phyloP scores from a whole-genome alignment of 768 basidiomycete genomes.

The Panus rudis region DNA sequence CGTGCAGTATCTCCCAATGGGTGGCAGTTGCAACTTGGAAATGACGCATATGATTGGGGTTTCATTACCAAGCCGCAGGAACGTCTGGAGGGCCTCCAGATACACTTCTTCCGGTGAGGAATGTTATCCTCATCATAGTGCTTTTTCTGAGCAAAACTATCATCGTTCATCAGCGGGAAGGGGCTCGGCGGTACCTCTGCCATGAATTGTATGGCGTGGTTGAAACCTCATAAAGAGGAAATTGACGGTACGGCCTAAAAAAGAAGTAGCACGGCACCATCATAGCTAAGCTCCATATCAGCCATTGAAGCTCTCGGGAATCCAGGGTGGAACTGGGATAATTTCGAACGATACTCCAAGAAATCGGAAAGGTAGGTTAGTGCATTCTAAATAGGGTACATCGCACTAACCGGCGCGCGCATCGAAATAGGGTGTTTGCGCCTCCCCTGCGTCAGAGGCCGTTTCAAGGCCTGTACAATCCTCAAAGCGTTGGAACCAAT shows the following conservation, averaged over 20 bases:
- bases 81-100: background rate
- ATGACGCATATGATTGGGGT: constrained; percentile 13
- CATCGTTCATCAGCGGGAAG: constrained; percentile 5
- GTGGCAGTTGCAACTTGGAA: constrained; percentile 5
- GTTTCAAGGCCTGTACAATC: background rate
- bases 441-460: background rate
- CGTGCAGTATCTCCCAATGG: background rate
- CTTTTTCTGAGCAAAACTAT: background rate
- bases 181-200: constrained; percentile 34
- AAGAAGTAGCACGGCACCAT: background rate
- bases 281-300: background rate
- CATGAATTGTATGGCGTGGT: constrained; percentile 35
- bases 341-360: constrained; percentile 24
- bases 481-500: constrained; percentile 5
- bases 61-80: constrained; percentile 6
- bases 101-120: background rate
- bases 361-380: constrained; percentile 21
- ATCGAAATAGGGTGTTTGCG: background rate
- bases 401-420: background rate
- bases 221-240: constrained; percentile 22
- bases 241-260: constrained; percentile 18
- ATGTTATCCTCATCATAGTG: background rate
- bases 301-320: constrained; percentile 44
- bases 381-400: background rate
- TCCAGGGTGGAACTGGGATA: constrained; percentile 46